These are phyloP conservation scores for Epichloe festucae DNA, from an alignment of 2,329 filamentous ascomycete genomes.

Conservation along the genomic window DNA sequence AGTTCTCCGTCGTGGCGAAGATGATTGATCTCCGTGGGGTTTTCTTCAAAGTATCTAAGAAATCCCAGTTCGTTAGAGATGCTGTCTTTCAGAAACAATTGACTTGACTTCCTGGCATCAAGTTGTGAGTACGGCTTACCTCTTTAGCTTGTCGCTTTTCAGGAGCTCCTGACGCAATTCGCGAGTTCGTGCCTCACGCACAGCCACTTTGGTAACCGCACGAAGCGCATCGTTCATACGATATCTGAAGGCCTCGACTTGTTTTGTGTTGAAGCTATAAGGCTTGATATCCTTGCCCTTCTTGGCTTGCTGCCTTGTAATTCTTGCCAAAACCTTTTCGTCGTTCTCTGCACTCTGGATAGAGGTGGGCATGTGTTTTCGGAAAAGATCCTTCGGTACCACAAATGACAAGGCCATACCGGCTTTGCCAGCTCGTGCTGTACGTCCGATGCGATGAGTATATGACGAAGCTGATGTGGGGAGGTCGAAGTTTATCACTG, in stretches of 20 bases:
- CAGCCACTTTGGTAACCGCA: conserved; percentile 76
- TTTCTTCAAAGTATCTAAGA: conserved; percentile 77
- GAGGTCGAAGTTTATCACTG: conserved; percentile 94
- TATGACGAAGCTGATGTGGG: conserved; percentile 82
- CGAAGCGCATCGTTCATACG: conserved; percentile 86
- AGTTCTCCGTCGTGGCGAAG: conserved; percentile 84
- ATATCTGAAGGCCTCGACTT: conserved; percentile 89
- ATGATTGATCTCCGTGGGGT: conserved; percentile 77
- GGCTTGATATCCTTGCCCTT: conserved; percentile 71
- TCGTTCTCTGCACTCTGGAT: conserved; percentile 67
- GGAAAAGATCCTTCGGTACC: conserved; percentile 66
- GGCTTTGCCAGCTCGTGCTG: conserved; percentile 77
- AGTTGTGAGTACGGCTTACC: conserved; percentile 22
- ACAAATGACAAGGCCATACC: conserved; percentile 97
- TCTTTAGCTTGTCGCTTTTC: conserved; percentile 85
- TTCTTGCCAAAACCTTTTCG: conserved; percentile 70
- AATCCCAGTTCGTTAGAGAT: neutral
- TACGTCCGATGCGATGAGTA: conserved; percentile 91
- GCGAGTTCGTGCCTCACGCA: conserved; percentile 78
- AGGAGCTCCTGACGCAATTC: conserved; percentile 83
- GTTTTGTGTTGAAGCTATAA: conserved; percentile 89
- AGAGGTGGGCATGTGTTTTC: conserved; percentile 80
- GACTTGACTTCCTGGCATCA: neutral
- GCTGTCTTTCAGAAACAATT: neutral
- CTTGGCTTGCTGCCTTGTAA: conserved; percentile 66